Percentiles rank a stretch among this genome's conserved stretches.
Evolutionary conservation across 2,329 filamentous ascomycete genomes (phyloP).

Genomic region (Alternaria triticina): DNA sequence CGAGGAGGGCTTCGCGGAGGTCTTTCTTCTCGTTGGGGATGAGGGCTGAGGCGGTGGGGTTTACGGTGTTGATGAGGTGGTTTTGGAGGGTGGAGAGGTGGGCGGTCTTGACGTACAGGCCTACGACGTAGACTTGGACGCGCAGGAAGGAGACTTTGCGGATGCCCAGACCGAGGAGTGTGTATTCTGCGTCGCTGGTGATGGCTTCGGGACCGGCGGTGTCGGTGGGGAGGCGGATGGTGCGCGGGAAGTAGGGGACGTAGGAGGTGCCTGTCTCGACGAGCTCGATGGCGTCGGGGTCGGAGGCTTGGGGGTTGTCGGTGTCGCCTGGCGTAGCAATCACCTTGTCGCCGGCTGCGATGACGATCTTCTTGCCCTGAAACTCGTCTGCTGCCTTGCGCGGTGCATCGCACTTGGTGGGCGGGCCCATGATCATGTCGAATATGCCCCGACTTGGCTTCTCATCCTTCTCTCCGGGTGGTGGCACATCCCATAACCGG

Average conservation of each 20-base stretch:
- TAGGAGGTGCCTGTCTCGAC: slow-evolving; percentile 81
- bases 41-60: slow-evolving; percentile 79
- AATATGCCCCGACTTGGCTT: slow-evolving; percentile 27
- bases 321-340: slow-evolving; percentile 51
- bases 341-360: slow-evolving; percentile 68
- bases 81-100: slow-evolving; percentile 83
- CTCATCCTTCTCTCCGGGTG: slow-evolving; percentile 24
- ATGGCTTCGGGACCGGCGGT: slow-evolving; percentile 30
- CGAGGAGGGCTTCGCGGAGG: slow-evolving; percentile 72
- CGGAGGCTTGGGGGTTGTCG: slow-evolving; percentile 38
- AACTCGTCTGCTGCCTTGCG: slow-evolving; percentile 49
- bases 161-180: slow-evolving; percentile 84
- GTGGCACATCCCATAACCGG: slow-evolving; percentile 39
- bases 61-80: slow-evolving; percentile 76
- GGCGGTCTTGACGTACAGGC: slow-evolving; percentile 84
- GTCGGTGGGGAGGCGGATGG: slow-evolving; percentile 66
- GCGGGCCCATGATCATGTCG: slow-evolving; percentile 32
- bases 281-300: slow-evolving; percentile 69
- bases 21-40: slow-evolving; percentile 81
- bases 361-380: slow-evolving; percentile 62
- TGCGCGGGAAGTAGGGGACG: slow-evolving; percentile 80
- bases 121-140: slow-evolving; percentile 94
- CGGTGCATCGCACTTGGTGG: slow-evolving; percentile 38
- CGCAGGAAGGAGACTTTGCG: slow-evolving; percentile 87
- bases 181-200: slow-evolving; percentile 68